Evolutionary conservation across 257 asterid genomes (phyloP), one percentile per base, ranked within the genome.

Genomic region (Jasminum sambac): DNA sequence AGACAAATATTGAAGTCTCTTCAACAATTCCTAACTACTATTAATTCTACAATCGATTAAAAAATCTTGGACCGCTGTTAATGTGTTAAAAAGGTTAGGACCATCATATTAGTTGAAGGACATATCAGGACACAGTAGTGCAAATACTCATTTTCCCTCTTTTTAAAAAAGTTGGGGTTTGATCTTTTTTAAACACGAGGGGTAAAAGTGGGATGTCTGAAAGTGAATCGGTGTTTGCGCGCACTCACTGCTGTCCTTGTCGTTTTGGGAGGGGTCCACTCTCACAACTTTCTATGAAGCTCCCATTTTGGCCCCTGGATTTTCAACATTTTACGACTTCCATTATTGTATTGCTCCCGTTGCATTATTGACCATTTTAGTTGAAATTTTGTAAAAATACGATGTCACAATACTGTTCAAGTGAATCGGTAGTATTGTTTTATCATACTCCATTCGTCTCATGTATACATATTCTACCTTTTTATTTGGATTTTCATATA

Each of bases 161-260:
- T 8, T 4, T 52, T 52, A 3, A n/a, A n/a, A n/a, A n/a, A n/a
- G 30, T 64, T 34, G 34, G 19, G 42, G 6, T 52, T 25, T 46
- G 48, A 2, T 63, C 58, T 50, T 48, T 74, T 73, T 72, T 41
- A 43, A 69, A 73, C 72, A 73, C 57, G 81, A 76, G 81, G 84
- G 86, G 84, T 68, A 69, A 74, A 80, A 78, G 41, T 57, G 80
- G 77, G 63, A 85, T 66, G 66, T 42, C 66, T 11, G 62, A 66
- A 75, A 75, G 76, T 44, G 81, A 82, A 64, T 55, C 14, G 66
- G 62, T 67, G 68, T 64, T 46, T 77, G 70, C 19, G 59, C 59
- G 77, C 77, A 74, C 79, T 69, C 60, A 38, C 10, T 55, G 34
- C 36, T 16, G 25, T 26, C 46, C 16, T 11, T 46, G 55, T 55